These are phyloP conservation scores for Diplodia sapinea DNA, from an alignment of 2,329 filamentous ascomycete genomes.

Conservation along the genomic window DNA sequence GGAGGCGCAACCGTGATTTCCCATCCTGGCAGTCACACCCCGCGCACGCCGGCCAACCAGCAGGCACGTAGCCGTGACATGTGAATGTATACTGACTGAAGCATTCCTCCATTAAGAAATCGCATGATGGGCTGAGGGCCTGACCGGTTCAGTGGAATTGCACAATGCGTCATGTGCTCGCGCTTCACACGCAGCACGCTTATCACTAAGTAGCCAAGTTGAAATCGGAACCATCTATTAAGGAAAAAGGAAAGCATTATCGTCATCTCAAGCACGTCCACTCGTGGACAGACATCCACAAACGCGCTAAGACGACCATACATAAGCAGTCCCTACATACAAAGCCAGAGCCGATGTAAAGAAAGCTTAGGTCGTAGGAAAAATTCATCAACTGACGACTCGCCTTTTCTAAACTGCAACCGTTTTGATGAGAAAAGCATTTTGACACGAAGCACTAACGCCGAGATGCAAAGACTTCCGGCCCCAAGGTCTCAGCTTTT, in stretches of 20 bases:
- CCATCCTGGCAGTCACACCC: background rate
- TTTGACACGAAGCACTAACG: slow-evolving; percentile 49
- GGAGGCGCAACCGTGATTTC: background rate
- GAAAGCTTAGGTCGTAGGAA: slow-evolving; percentile 43
- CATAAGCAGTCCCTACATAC: slow-evolving; percentile 40
- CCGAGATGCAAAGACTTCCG: slow-evolving; percentile 48
- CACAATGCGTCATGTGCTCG: background rate
- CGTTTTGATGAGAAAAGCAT: slow-evolving; percentile 46
- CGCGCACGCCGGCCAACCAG: background rate
- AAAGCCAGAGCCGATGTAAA: slow-evolving; percentile 41
- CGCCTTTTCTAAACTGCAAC: slow-evolving; percentile 44
- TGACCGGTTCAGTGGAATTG: background rate
- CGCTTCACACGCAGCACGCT: background rate
- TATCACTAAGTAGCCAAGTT: background rate
- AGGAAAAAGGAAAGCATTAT: slow-evolving; percentile 47
- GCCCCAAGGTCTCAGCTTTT: slow-evolving; percentile 39
- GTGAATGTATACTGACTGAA: background rate
- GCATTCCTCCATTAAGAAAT: background rate
- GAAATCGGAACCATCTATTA: slow-evolving; percentile 40
- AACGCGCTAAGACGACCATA: slow-evolving; percentile 45
- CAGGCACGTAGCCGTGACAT: background rate
- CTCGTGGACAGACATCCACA: slow-evolving; percentile 40
- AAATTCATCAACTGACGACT: slow-evolving; percentile 31
- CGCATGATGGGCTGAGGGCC: background rate
- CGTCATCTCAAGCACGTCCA: slow-evolving; percentile 46